These are phyloP conservation scores for Metschnikowia cubensis DNA, from an alignment of 805 yeast species.

Conservation along the genomic window DNA sequence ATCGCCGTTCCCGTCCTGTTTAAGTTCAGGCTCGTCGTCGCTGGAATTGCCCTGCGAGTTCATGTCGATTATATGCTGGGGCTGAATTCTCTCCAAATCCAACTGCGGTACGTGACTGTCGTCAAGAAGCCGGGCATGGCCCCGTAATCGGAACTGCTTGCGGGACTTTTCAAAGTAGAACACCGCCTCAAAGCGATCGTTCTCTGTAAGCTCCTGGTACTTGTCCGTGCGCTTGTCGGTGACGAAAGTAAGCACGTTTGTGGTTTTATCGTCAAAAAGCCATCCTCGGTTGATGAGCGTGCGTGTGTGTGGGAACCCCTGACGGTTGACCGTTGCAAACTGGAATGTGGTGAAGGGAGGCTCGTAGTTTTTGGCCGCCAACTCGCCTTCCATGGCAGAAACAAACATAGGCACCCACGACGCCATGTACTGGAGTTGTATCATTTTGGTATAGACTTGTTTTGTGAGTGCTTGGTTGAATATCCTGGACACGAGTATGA, in stretches of 20 bases:
- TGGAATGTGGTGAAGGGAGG: slow-evolving; percentile 59
- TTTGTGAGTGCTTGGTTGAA: neutral
- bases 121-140: slow-evolving; percentile 50
- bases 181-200: slow-evolving; percentile 68
- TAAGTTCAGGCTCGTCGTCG: slow-evolving; percentile 10
- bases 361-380: slow-evolving; percentile 19
- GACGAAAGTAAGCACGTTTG: slow-evolving; percentile 63
- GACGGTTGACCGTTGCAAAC: slow-evolving; percentile 59
- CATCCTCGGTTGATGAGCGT: slow-evolving; percentile 74
- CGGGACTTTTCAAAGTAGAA: slow-evolving; percentile 61
- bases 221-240: slow-evolving; percentile 72
- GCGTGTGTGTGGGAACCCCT: slow-evolving; percentile 58
- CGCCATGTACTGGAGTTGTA: slow-evolving; percentile 42
- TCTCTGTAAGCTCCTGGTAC: slow-evolving; percentile 45
- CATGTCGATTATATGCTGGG: slow-evolving; percentile 19
- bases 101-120: slow-evolving; percentile 28
- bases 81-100: slow-evolving; percentile 30
- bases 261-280: slow-evolving; percentile 62
- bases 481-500: neutral
- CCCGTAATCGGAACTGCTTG: slow-evolving; percentile 72
- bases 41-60: slow-evolving; percentile 19
- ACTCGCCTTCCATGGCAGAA: slow-evolving; percentile 48
- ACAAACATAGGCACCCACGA: slow-evolving; percentile 74
- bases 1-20: neutral
- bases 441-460: slow-evolving; percentile 17